Conservation (phyloP, 2,329 filamentous ascomycete species). For the Phialophora tarda region DNA sequence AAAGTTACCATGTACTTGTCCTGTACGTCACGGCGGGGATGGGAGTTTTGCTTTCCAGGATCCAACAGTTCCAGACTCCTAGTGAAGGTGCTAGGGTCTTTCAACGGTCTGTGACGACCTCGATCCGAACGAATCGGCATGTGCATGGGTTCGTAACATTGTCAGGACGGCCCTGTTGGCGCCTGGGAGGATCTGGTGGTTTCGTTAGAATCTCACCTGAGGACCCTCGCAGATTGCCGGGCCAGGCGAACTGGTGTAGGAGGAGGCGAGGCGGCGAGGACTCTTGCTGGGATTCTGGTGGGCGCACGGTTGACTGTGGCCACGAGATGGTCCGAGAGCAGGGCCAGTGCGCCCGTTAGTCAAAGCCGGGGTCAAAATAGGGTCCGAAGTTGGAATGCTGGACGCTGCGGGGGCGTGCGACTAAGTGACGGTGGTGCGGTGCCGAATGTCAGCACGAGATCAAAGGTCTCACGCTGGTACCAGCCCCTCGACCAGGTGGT, state of each 20-base stretch:
- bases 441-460: slow-evolving; percentile 9
- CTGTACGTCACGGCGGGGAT: too few species aligned
- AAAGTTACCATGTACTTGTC: too few species aligned
- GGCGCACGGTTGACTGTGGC: neutral
- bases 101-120: neutral
- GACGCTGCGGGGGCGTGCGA: neutral
- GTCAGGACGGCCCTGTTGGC: neutral
- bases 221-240: neutral
- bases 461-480: slow-evolving; percentile 19
- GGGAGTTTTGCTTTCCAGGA: too few species aligned
- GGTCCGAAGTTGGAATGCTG: neutral
- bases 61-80: too few species aligned
- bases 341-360: slow-evolving; percentile 1
- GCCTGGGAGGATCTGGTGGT: neutral
- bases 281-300: neutral
- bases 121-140: slow-evolving; percentile 3
- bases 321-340: neutral
- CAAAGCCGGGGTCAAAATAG: neutral
- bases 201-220: neutral
- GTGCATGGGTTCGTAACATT: neutral
- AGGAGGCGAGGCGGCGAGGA: neutral
- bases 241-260: neutral
- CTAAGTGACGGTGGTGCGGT: neutral
- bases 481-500: neutral
- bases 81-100: neutral